Percentiles rank a stretch among this genome's conserved stretches.
phyloP scores from a whole-genome alignment of 2,329 filamentous ascomycete genomes.

The Acrodontium crateriforme region DNA sequence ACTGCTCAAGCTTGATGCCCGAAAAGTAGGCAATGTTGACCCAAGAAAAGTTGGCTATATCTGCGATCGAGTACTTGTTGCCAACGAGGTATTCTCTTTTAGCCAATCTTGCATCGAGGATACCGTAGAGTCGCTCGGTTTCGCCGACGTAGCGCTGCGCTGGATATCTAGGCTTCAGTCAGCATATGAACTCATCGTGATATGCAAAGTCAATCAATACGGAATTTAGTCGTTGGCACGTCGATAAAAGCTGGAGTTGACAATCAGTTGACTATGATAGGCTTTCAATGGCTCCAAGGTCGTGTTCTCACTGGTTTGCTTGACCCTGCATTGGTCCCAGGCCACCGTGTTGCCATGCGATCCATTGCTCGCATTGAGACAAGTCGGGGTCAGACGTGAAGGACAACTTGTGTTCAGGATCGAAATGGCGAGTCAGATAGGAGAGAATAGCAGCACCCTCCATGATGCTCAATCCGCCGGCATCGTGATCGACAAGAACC shows the following conservation, averaged over 20 bases:
- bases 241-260: constrained; percentile 26
- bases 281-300: not conserved
- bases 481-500: constrained; percentile 55
- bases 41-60: constrained; percentile 34
- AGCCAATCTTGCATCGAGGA: constrained; percentile 30
- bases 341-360: constrained; percentile 40
- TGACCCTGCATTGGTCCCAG: constrained; percentile 29
- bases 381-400: constrained; percentile 35
- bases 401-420: constrained; percentile 32
- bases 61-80: constrained; percentile 33
- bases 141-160: constrained; percentile 35
- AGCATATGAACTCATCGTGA: too few relatives aligned
- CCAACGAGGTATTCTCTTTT: constrained; percentile 31
- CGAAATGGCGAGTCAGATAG: constrained; percentile 33
- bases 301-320: constrained; percentile 18
- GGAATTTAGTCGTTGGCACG: constrained; percentile 30
- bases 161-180: too few relatives aligned
- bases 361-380: constrained; percentile 43
- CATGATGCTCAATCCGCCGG: constrained; percentile 39
- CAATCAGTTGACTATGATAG: not conserved
- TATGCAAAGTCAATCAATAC: too few relatives aligned
- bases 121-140: constrained; percentile 32
- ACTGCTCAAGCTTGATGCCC: constrained; percentile 28
- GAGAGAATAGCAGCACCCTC: constrained; percentile 31
- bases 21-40: constrained; percentile 28